Base-by-base conservation (phyloP, 257 asterid genomes). In the Scutellaria barbata region DNA sequence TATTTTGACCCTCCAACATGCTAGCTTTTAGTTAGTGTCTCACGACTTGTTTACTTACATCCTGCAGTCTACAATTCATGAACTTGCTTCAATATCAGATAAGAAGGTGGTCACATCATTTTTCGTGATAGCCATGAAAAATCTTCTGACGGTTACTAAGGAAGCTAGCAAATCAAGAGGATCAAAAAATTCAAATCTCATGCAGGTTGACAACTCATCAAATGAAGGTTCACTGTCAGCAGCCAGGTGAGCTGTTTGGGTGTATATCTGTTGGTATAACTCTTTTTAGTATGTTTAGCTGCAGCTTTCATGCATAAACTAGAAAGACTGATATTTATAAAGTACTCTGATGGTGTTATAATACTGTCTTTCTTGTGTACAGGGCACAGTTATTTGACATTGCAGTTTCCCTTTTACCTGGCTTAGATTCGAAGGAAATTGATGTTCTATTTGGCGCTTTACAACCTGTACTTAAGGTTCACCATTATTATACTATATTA, bases 341-440 rank as follows among this genome's bases (percentile, higher is more conserved):
- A 41, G 10, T n/a, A 47, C 42, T 62, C 4, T 47, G 16, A 13
- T 17, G 58, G 46, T 66, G 43, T 59, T 66, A 69, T 33, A 12
- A 42, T 69, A 18, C 22, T 13, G 10, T 74, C 57, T 43, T 54
- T 73, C 57, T 63, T 76, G 54, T 77, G 63, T 80, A 46, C 83
- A 95, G 99, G 89, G 92, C 93, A 16, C 90, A 84, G 65, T 77
- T 95, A 62, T 81, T 86, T 78, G 99, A 89, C 82, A 81, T 92
- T 74, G 90, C 96, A 7, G 95, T 75, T 77, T 92, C 98, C 52
- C 82, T 89, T 81, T 83, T 89, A 80, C 97, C 99, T 74, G 98
- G 95, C 62, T 83, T 95, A 68, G 82, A 85, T 68, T 75, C 92
- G 71, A 73, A 85, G 68, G 92, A 84, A 79, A 85, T 86, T 77